Conservation (phyloP, 768 basidiomycete genomes). For the Tricholoma sp. region DNA sequence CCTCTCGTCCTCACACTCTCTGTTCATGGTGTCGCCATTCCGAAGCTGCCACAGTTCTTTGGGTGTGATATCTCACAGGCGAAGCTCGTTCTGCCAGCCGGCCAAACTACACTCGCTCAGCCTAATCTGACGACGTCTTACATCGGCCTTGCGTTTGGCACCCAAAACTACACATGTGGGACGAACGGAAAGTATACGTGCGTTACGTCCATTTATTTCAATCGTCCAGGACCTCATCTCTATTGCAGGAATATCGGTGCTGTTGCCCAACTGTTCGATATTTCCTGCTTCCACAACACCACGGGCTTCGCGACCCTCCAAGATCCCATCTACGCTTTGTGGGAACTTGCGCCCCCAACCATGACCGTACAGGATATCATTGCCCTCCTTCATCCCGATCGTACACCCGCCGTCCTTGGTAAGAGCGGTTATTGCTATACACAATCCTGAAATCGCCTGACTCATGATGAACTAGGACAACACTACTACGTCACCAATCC, state of each 20-base stretch:
- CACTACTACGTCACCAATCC: slow-evolving; percentile 56
- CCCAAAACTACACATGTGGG: slow-evolving; percentile 54
- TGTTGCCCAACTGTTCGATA: slow-evolving; percentile 49
- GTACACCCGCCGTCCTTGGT: slow-evolving; percentile 19
- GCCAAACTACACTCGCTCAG: slow-evolving; percentile 27
- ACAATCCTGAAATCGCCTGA: not conserved
- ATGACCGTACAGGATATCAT: slow-evolving; percentile 9
- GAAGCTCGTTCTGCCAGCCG: slow-evolving; percentile 21
- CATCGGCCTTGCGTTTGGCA: slow-evolving; percentile 42
- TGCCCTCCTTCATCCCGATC: slow-evolving; percentile 4
- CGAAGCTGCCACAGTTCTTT: not conserved
- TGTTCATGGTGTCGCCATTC: slow-evolving; percentile 9
- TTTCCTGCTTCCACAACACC: slow-evolving; percentile 39
- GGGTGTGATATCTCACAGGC: slow-evolving; percentile 22
- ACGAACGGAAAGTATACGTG: slow-evolving; percentile 38
- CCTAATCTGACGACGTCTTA: slow-evolving; percentile 31
- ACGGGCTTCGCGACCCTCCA: slow-evolving; percentile 25
- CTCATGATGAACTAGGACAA: slow-evolving; percentile 24
- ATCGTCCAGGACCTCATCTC: not conserved
- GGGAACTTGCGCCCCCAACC: slow-evolving; percentile 17
- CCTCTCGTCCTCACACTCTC: slow-evolving; percentile 5
- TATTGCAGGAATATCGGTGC: slow-evolving; percentile 38
- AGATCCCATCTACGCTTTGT: slow-evolving; percentile 21
- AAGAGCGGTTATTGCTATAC: not conserved
- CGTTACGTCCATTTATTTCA: slow-evolving; percentile 12